Evolutionary conservation across 441 rosid genomes (phyloP).

Genomic region (Iberis amara): DNA sequence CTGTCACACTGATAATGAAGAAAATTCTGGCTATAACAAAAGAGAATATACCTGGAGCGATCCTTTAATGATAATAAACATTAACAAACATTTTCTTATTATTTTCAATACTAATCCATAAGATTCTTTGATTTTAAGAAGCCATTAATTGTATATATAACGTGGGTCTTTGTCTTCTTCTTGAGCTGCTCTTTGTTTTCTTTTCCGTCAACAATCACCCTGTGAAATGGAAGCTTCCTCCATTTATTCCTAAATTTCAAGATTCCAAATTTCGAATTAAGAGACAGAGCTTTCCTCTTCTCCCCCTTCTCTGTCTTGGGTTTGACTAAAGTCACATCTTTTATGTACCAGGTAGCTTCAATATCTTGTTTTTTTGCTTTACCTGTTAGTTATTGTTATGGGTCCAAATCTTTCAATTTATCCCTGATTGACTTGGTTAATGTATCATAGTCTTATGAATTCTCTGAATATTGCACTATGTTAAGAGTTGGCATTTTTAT

Average conservation of each 20-base stretch:
- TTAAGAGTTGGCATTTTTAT: conserved; percentile 1
- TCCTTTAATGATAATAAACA: conserved; percentile 7
- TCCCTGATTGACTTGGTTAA: conserved; percentile 9
- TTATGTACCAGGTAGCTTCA: conserved; percentile 17
- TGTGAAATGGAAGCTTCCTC: conserved; percentile 9
- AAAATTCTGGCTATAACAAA: conserved; percentile 19
- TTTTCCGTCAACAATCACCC: too few relatives aligned
- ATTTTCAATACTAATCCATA: background rate
- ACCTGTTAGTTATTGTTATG: background rate
- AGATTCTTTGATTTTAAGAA: conserved; percentile 29
- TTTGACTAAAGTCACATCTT: conserved; percentile 25
- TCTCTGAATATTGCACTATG: background rate
- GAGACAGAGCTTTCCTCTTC: background rate
- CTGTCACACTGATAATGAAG: conserved; percentile 27
- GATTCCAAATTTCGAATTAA: background rate
- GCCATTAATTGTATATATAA: background rate
- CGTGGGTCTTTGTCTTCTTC: conserved; percentile 22
- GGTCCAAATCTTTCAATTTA: background rate
- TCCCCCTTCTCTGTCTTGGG: conserved; percentile 2
- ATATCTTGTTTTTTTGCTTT: background rate
- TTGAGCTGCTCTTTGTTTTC: background rate
- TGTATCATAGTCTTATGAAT: background rate
- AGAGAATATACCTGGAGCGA: conserved; percentile 34
- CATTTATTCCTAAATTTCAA: background rate
- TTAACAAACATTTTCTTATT: conserved; percentile 29